Evolutionary conservation across 192 early-diverging fungal species (phyloP).

Genomic region (Backusella australiensis): DNA sequence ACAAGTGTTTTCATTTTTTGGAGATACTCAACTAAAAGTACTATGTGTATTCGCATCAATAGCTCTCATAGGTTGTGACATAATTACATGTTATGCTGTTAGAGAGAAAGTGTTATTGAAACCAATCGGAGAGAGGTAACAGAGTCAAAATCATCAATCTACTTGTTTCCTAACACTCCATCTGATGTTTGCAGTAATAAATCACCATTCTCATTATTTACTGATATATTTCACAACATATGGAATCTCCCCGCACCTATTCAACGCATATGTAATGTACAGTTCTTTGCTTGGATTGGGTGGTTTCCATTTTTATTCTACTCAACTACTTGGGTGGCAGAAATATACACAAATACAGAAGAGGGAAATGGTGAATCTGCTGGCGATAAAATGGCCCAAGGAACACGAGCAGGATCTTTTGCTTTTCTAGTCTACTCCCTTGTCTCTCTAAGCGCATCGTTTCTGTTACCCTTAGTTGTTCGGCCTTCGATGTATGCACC

Average conservation of each 20-base stretch:
- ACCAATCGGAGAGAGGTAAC: not conserved
- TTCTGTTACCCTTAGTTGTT: constrained; percentile 46
- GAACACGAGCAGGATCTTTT: constrained; percentile 80
- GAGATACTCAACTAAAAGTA: constrained; percentile 78
- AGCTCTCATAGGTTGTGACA: constrained; percentile 57
- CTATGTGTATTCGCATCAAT: constrained; percentile 75
- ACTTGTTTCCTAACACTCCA: not conserved
- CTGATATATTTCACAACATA: constrained; percentile 42
- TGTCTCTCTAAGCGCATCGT: constrained; percentile 61
- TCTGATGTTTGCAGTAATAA: not conserved
- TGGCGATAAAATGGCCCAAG: constrained; percentile 33
- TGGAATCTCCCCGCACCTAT: constrained; percentile 68
- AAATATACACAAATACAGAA: constrained; percentile 38
- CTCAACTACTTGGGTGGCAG: constrained; percentile 58
- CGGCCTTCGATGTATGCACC: constrained; percentile 7
- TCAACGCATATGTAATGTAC: constrained; percentile 82
- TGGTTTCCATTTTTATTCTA: constrained; percentile 98
- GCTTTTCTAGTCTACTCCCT: constrained; percentile 83
- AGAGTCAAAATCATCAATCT: not conserved
- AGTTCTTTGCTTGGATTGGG: constrained; percentile 95
- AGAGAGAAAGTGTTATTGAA: constrained; percentile 44
- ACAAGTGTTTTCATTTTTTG: constrained; percentile 65
- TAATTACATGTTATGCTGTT: constrained; percentile 69
- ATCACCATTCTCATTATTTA: constrained; percentile 16
- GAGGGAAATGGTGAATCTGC: constrained; percentile 10